Percentiles rank a stretch among this genome's conserved stretches.
phyloP scores from a whole-genome alignment of 1,284 basidiomycete genomes.

The Vanrija sp. region DNA sequence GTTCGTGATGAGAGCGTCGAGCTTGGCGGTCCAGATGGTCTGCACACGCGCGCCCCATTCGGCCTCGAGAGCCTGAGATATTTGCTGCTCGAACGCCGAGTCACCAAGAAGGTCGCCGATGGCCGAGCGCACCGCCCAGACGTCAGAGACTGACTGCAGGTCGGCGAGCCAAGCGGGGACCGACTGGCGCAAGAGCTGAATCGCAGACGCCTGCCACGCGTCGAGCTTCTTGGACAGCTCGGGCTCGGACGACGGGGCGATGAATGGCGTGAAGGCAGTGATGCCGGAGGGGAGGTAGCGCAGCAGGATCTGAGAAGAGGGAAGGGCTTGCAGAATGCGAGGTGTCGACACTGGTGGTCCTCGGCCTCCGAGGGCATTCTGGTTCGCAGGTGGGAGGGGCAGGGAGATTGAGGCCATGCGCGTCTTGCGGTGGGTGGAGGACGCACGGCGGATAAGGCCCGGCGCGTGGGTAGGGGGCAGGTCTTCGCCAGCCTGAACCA shows the following conservation, averaged over 20 bases:
- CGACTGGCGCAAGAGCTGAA: conserved; percentile 27
- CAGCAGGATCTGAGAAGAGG: conserved; percentile 47
- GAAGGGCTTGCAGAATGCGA: conserved; percentile 41
- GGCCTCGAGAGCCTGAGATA: conserved; percentile 30
- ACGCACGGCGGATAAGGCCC: conserved; percentile 12
- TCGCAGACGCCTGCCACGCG: conserved; percentile 34
- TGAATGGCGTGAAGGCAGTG: conserved; percentile 47
- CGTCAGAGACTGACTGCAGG: conserved; percentile 35
- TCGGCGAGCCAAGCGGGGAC: conserved; percentile 34
- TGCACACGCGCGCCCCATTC: conserved; percentile 42
- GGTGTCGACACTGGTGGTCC: conserved; percentile 32
- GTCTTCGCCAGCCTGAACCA: conserved; percentile 40
- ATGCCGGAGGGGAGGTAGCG: conserved; percentile 44
- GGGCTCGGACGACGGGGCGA: conserved; percentile 60
- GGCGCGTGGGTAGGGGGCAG: not conserved
- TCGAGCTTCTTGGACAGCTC: conserved; percentile 42
- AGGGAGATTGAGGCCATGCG: conserved; percentile 44
- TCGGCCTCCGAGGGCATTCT: conserved; percentile 2
- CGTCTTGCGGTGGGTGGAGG: conserved; percentile 26
- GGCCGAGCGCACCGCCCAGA: conserved; percentile 38
- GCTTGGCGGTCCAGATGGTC: conserved; percentile 39
- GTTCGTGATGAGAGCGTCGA: conserved; percentile 25
- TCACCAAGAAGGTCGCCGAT: conserved; percentile 24
- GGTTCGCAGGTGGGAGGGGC: conserved; percentile 22
- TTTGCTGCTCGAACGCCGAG: conserved; percentile 25